These are phyloP conservation scores for Rhodotorula sp. DNA, from an alignment of 1,284 basidiomycete genomes.

Conservation along the genomic window DNA sequence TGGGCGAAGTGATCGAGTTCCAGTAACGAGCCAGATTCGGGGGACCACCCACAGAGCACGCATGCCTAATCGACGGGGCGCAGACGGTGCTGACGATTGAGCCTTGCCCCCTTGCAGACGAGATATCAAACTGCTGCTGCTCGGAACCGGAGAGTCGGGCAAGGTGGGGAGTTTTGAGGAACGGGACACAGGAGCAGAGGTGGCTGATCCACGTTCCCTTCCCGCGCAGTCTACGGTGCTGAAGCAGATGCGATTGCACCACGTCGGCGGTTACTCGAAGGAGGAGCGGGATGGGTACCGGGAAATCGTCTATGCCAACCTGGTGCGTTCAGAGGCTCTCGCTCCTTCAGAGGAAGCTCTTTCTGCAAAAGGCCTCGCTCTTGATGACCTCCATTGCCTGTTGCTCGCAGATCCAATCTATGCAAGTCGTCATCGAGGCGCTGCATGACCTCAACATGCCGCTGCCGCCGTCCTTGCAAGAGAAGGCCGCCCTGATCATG, in stretches of 20 bases:
- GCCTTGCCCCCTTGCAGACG: slow-evolving; percentile 15
- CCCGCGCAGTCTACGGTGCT: slow-evolving; percentile 34
- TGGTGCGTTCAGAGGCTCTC: slow-evolving; percentile 22
- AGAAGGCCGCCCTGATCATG: slow-evolving; percentile 41
- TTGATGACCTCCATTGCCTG: neutral
- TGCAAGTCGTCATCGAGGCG: slow-evolving; percentile 43
- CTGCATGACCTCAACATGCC: slow-evolving; percentile 43
- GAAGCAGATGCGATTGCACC: slow-evolving; percentile 41
- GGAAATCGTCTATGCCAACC: slow-evolving; percentile 42
- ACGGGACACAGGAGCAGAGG: neutral
- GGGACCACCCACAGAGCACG: neutral
- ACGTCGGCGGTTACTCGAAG: slow-evolving; percentile 41
- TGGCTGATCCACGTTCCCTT: no score
- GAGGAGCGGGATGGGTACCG: slow-evolving; percentile 41
- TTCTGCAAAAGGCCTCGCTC: neutral
- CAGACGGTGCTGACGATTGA: neutral
- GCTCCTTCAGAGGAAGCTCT: neutral
- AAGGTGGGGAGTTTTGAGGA: slow-evolving; percentile 20
- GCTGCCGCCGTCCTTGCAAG: slow-evolving; percentile 32
- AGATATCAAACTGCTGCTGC: slow-evolving; percentile 37
- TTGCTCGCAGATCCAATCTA: slow-evolving; percentile 39
- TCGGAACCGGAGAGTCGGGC: slow-evolving; percentile 31
- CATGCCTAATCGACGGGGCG: neutral
- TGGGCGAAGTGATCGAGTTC: no score
- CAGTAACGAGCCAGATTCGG: no score